Conservation (phyloP, 1,284 basidiomycete genomes). For the Leccinum glutinopallens region DNA sequence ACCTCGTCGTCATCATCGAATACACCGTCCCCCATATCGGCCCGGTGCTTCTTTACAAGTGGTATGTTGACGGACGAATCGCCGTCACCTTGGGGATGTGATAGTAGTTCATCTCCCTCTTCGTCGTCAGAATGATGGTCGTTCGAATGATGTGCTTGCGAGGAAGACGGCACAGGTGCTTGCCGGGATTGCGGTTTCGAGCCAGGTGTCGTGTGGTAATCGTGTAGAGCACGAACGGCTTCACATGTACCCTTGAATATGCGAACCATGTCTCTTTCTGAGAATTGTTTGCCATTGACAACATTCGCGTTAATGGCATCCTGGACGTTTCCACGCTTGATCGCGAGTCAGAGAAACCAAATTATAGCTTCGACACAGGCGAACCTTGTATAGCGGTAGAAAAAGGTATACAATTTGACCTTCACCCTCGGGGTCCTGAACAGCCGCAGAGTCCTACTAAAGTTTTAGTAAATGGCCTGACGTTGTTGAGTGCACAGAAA, state of each 20-base stretch:
- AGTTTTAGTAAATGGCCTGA: slow-evolving; percentile 4
- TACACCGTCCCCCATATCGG: slow-evolving; percentile 56
- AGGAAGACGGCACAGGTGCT: slow-evolving; percentile 31
- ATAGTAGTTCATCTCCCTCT: slow-evolving; percentile 58
- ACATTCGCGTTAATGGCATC: slow-evolving; percentile 90
- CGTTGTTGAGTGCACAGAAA: slow-evolving; percentile 17
- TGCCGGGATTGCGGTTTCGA: slow-evolving; percentile 36
- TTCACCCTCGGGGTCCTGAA: slow-evolving; percentile 91
- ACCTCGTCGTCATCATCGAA: slow-evolving; percentile 81
- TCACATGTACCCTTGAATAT: slow-evolving; percentile 94
- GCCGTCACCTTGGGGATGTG: slow-evolving; percentile 66
- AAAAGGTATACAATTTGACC: slow-evolving; percentile 96
- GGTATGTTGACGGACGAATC: slow-evolving; percentile 45
- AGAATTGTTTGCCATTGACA: slow-evolving; percentile 81
- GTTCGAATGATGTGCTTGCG: slow-evolving; percentile 21
- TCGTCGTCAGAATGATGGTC: slow-evolving; percentile 45
- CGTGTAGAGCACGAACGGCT: slow-evolving; percentile 93
- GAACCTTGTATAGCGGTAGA: slow-evolving; percentile 83
- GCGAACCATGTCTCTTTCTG: slow-evolving; percentile 86
- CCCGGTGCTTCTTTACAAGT: slow-evolving; percentile 52
- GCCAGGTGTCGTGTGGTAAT: slow-evolving; percentile 58
- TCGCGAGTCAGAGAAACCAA: slow-evolving; percentile 17
- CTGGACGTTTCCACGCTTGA: slow-evolving; percentile 88
- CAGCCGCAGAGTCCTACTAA: slow-evolving; percentile 84
- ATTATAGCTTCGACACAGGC: slow-evolving; percentile 11